phyloP scores from a whole-genome alignment of 2,329 filamentous ascomycete genomes.

The Acephala macrosclerotiorum region DNA sequence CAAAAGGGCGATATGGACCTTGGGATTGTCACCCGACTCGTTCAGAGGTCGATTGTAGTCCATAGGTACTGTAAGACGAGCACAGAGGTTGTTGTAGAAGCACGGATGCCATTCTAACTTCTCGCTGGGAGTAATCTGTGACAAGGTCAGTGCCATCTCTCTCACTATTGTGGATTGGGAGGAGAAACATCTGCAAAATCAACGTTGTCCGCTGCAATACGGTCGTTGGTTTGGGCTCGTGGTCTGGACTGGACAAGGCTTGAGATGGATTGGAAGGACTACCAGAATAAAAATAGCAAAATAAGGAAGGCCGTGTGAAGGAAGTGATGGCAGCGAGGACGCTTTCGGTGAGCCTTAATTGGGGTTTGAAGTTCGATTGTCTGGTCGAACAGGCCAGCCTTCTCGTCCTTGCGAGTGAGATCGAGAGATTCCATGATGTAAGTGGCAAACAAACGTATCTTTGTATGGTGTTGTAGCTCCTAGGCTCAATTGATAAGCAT shows the following conservation, averaged over 20 bases:
- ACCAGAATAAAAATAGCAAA: constrained; percentile 3
- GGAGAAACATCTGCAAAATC: constrained; percentile 11
- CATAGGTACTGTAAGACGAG: constrained; percentile 55
- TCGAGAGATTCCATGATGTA: not conserved
- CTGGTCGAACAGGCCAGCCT: constrained; percentile 10
- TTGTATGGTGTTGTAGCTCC: not conserved
- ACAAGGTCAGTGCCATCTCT: not conserved
- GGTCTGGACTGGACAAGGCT: not conserved
- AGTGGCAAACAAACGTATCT: not conserved
- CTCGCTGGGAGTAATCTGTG: constrained; percentile 52
- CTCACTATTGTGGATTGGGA: not conserved
- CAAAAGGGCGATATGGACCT: constrained; percentile 40
- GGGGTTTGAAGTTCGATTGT: not conserved
- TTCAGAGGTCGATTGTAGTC: constrained; percentile 53
- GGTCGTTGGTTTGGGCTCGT: not conserved
- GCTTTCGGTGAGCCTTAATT: not conserved
- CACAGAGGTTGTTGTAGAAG: constrained; percentile 45
- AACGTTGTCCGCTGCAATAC: not conserved
- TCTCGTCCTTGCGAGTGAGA: constrained; percentile 1
- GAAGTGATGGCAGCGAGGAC: not conserved
- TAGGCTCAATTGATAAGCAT: not conserved
- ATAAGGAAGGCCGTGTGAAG: not conserved
- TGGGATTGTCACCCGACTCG: constrained; percentile 38
- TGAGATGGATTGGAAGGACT: not conserved
- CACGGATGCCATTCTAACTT: constrained; percentile 55